Percentiles rank a stretch among this genome's conserved stretches.
phyloP scores from a whole-genome alignment of 176 grass and related monocot species.

The Rhynchospora breviuscula region DNA sequence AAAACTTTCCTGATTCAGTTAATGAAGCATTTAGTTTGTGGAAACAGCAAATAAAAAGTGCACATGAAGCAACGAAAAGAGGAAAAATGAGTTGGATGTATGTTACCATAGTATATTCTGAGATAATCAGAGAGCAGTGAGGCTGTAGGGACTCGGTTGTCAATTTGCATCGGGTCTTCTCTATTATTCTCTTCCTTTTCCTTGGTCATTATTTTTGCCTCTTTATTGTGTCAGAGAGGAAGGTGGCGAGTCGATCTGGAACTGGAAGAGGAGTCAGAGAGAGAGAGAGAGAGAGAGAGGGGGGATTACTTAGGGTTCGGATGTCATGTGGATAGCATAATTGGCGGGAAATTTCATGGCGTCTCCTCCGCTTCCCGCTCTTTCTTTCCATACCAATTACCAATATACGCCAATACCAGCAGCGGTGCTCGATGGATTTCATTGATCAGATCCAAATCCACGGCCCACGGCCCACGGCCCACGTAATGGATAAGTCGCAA shows the following conservation, averaged over 20 bases:
- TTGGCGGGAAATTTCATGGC: background rate
- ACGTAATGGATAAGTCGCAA: no score
- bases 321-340: background rate
- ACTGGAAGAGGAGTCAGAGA: background rate
- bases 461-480: no score
- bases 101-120: constrained; percentile 78
- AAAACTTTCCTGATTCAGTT: constrained; percentile 59
- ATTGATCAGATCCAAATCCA: no score
- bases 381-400: no score
- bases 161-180: constrained; percentile 20
- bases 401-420: no score
- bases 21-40: background rate
- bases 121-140: constrained; percentile 62
- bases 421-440: no score
- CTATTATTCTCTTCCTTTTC: constrained; percentile 2
- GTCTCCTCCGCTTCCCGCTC: background rate
- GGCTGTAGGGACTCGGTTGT: constrained; percentile 23
- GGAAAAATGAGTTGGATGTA: background rate
- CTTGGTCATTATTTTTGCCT: background rate
- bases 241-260: no score
- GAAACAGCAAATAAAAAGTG: background rate
- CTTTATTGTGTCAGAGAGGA: background rate
- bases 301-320: background rate
- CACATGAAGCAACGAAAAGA: background rate
- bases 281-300: background rate